Conservation (phyloP, 495 filamentous ascomycete species). For the Parathielavia hyrcaniae region DNA sequence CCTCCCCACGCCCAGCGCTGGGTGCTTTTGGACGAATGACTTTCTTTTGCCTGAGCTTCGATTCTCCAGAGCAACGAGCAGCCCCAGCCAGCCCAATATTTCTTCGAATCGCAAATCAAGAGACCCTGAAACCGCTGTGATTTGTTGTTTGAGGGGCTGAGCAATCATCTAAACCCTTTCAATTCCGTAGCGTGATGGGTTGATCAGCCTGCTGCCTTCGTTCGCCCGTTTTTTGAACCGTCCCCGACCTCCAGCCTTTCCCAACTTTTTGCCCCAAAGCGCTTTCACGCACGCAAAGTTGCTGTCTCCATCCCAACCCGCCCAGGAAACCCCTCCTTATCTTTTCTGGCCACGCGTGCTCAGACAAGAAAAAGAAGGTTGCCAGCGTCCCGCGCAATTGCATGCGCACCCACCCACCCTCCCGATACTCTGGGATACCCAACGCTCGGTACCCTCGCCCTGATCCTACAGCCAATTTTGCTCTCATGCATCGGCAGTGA, state of each 20-base stretch:
- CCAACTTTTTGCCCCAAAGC: constrained; percentile 3
- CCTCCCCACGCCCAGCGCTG: constrained; percentile 6
- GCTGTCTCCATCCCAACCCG: constrained; percentile 1
- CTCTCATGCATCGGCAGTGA: constrained; percentile 27
- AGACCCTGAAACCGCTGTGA: constrained; percentile 17
- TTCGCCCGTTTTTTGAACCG: constrained; percentile 17
- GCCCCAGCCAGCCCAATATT: constrained; percentile 34
- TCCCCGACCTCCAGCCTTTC: constrained; percentile 19
- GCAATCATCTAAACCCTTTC: constrained; percentile 33
- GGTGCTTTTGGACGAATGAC: constrained; percentile 24
- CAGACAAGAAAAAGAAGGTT: constrained; percentile 13
- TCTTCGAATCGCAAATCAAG: constrained; percentile 28
- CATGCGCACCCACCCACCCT: constrained; percentile 11
- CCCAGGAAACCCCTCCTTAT: constrained; percentile 8
- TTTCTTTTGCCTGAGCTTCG: constrained; percentile 17
- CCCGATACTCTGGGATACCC: constrained; percentile 16
- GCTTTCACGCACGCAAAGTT: too few relatives aligned
- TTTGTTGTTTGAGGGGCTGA: constrained; percentile 26
- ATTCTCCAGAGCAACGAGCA: constrained; percentile 28
- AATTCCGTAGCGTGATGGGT: constrained; percentile 23
- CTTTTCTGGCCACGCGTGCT: constrained; percentile 6
- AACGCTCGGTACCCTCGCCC: constrained; percentile 21
- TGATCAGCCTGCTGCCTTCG: constrained; percentile 17
- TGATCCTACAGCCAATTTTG: constrained; percentile 22
- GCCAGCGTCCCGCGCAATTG: constrained; percentile 3